Conservation (phyloP, 139 green algal species). For the Chlamydomonas eustigma region DNA sequence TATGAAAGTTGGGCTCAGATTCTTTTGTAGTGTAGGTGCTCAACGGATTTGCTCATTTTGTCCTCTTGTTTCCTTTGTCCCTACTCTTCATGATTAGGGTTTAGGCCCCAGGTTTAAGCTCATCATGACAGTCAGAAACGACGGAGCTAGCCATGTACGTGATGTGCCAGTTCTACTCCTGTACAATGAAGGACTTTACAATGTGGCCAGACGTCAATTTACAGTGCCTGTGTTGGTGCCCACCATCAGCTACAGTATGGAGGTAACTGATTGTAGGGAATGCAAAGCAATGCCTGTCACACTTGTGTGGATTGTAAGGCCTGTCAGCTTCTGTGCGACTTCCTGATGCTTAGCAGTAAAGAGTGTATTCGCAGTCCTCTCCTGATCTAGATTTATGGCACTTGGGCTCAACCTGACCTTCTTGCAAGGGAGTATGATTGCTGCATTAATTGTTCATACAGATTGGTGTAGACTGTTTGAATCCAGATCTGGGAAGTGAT, state of each 20-base stretch:
- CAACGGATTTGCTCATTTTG: too few relatives aligned
- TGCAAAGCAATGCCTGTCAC: too few relatives aligned
- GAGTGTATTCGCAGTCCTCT: too few relatives aligned
- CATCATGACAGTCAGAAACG: constrained; percentile 54
- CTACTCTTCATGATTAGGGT: constrained; percentile 25
- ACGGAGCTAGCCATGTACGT: constrained; percentile 34
- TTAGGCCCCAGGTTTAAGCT: constrained; percentile 64
- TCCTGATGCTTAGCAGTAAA: too few relatives aligned
- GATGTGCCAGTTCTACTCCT: constrained; percentile 42
- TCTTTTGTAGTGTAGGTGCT: too few relatives aligned
- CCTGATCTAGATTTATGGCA: too few relatives aligned
- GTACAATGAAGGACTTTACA: constrained; percentile 39
- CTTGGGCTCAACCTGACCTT: too few relatives aligned
- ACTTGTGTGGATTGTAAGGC: background rate
- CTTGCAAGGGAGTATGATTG: too few relatives aligned
- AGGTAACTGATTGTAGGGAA: constrained; percentile 23
- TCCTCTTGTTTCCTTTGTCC: background rate
- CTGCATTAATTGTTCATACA: too few relatives aligned
- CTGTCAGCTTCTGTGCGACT: background rate
- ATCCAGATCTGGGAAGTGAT: constrained; percentile 33
- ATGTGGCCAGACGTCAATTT: constrained; percentile 24
- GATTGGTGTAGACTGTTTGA: constrained; percentile 29
- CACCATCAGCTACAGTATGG: constrained; percentile 38
- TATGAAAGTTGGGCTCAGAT: too few relatives aligned
- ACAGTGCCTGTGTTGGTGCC: constrained; percentile 51